Evolutionary conservation across 306 rosid species (phyloP).

Genomic region (Begonia peltatifolia): DNA sequence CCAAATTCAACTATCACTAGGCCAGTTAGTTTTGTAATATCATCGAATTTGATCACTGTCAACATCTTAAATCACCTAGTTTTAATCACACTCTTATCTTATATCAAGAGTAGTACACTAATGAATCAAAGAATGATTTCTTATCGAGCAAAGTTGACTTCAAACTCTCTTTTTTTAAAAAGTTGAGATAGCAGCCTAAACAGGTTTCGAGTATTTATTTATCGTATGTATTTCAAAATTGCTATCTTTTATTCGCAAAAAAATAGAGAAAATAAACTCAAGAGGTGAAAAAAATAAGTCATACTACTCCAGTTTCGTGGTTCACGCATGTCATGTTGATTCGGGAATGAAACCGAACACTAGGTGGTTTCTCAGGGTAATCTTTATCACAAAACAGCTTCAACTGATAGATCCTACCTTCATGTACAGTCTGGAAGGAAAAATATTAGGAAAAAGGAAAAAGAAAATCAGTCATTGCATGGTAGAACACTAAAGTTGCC

Average conservation of each 20-base stretch:
- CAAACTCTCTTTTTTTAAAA: not conserved
- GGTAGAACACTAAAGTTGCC: not conserved
- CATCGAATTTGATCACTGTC: too few species aligned
- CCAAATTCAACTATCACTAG: too few species aligned
- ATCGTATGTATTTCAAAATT: too few species aligned
- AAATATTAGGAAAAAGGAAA: not conserved
- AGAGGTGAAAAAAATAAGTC: slow-evolving; percentile 8
- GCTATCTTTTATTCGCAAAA: too few species aligned
- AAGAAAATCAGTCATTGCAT: slow-evolving; percentile 1
- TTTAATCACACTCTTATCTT: too few species aligned
- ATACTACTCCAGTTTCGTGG: slow-evolving; percentile 99
- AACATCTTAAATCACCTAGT: too few species aligned
- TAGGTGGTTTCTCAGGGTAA: slow-evolving; percentile 98
- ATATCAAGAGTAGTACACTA: not conserved
- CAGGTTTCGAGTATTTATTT: too few species aligned
- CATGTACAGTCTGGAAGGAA: slow-evolving; percentile 76
- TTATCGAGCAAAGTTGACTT: not conserved
- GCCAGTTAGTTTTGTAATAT: too few species aligned
- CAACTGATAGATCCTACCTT: slow-evolving; percentile 97
- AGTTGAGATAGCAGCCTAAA: not conserved
- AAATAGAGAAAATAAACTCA: not conserved
- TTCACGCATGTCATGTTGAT: slow-evolving; percentile 93
- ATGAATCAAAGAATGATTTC: not conserved
- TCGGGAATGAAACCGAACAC: slow-evolving; percentile 95
- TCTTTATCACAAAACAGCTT: slow-evolving; percentile 97